phyloP scores from a whole-genome alignment of 495 filamentous ascomycete genomes.

The Xylaria cubensis region DNA sequence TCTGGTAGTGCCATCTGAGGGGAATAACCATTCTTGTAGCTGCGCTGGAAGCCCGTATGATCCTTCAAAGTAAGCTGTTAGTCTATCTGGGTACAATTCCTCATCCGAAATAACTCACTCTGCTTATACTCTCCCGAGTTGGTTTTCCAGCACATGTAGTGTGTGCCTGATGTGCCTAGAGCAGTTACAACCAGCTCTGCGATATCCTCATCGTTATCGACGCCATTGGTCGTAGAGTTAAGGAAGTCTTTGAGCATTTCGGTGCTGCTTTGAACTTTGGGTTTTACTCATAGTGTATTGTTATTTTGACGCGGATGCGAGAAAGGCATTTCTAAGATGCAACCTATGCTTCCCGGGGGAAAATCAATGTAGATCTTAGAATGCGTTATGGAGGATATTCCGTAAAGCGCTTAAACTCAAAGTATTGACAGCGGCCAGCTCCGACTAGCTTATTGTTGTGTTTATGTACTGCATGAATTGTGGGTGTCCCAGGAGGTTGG shows the following conservation, averaged over 20 bases:
- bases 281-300: background rate
- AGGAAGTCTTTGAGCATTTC: constrained; percentile 36
- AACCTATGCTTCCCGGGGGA: background rate
- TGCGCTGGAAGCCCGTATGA: constrained; percentile 47
- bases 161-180: constrained; percentile 36
- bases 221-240: constrained; percentile 31
- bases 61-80: constrained; percentile 33
- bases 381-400: constrained; percentile 22
- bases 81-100: background rate
- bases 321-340: background rate
- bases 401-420: background rate
- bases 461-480: constrained; percentile 27
- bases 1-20: constrained; percentile 43
- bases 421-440: constrained; percentile 15
- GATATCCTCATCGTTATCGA: constrained; percentile 34
- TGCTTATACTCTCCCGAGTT: constrained; percentile 37
- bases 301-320: background rate
- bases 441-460: constrained; percentile 30
- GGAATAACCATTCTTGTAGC: constrained; percentile 50
- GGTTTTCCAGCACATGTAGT: constrained; percentile 43
- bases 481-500: constrained; percentile 25
- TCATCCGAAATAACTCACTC: constrained; percentile 27
- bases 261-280: background rate
- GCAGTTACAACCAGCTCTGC: constrained; percentile 40
- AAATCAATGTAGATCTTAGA: constrained; percentile 34